These are phyloP conservation scores for Smittium culicis DNA, from an alignment of 371 early-diverging fungal genomes.

Conservation along the genomic window DNA sequence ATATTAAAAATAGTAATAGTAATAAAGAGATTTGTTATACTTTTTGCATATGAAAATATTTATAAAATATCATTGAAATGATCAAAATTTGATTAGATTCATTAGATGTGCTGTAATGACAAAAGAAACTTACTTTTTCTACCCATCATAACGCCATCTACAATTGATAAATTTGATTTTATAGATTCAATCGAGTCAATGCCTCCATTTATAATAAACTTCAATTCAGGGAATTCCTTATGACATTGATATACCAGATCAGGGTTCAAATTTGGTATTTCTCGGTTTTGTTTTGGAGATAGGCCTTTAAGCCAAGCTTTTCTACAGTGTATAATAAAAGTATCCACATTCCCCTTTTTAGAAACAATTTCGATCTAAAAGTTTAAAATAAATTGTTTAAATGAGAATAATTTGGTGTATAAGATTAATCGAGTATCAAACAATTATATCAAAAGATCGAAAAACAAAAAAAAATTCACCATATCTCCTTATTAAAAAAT, in stretches of 20 bases:
- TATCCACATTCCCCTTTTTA: conserved; percentile 27
- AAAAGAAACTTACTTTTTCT: conserved; percentile 32
- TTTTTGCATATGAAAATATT: no score
- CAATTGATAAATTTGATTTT: conserved; percentile 28
- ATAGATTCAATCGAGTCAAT: conserved; percentile 38
- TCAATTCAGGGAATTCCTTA: conserved; percentile 44
- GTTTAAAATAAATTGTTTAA: no score
- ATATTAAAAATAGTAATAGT: background rate
- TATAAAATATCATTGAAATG: no score
- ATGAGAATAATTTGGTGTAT: no score
- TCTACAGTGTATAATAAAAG: conserved; percentile 74
- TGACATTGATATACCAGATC: conserved; percentile 53
- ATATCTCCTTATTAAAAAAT: conserved; percentile 6
- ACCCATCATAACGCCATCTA: conserved; percentile 68
- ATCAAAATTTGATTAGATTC: no score
- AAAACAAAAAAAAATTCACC: background rate
- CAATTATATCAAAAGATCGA: no score
- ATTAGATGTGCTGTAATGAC: no score
- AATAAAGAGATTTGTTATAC: no score
- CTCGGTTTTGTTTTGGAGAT: conserved; percentile 72
- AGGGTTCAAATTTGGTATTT: conserved; percentile 63
- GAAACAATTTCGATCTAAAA: conserved; percentile 31
- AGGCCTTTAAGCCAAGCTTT: conserved; percentile 72
- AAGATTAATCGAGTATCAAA: no score
- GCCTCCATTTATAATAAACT: conserved; percentile 71